A percentile compares a stretch with the other conserved stretches of the same genome.
phyloP scores from a whole-genome alignment of 192 early-diverging fungal genomes.

The Cetraspora pellucida region DNA sequence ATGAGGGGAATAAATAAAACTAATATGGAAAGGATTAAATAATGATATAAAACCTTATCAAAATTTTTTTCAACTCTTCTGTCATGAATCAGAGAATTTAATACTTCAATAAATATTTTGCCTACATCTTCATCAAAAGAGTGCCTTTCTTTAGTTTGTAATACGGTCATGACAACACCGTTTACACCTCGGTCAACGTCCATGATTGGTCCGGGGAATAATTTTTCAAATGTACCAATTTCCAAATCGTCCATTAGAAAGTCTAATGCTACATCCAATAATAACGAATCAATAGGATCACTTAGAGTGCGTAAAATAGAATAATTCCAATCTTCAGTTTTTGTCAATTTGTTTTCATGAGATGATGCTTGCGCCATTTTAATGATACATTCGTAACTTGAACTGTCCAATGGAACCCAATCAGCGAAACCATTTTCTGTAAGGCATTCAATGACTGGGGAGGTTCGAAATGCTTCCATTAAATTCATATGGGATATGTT shows the following conservation, averaged over 20 bases:
- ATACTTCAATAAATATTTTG: conserved; percentile 7
- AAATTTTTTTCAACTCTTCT: conserved; percentile 7
- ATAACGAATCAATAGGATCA: conserved; percentile 5
- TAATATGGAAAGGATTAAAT: background rate
- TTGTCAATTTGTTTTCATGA: no score
- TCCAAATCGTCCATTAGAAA: conserved; percentile 6
- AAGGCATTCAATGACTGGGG: background rate
- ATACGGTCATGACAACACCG: background rate
- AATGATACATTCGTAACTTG: conserved; percentile 16
- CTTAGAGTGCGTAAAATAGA: background rate
- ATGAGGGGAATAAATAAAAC: background rate
- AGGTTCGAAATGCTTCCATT: background rate
- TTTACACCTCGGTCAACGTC: background rate
- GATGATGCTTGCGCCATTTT: no score
- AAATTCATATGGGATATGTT: background rate
- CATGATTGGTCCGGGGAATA: conserved; percentile 7
- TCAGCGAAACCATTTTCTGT: conserved; percentile 13
- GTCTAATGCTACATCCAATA: conserved; percentile 1
- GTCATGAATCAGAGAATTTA: conserved; percentile 9
- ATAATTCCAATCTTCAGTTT: background rate
- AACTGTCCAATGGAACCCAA: conserved; percentile 20
- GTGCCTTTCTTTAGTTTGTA: background rate
- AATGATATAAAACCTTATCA: background rate
- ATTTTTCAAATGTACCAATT: conserved; percentile 6
- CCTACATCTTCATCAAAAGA: conserved; percentile 18